Base-by-base conservation (phyloP, 2,329 filamentous ascomycete genomes). In the Microsporum ferrugineum region DNA sequence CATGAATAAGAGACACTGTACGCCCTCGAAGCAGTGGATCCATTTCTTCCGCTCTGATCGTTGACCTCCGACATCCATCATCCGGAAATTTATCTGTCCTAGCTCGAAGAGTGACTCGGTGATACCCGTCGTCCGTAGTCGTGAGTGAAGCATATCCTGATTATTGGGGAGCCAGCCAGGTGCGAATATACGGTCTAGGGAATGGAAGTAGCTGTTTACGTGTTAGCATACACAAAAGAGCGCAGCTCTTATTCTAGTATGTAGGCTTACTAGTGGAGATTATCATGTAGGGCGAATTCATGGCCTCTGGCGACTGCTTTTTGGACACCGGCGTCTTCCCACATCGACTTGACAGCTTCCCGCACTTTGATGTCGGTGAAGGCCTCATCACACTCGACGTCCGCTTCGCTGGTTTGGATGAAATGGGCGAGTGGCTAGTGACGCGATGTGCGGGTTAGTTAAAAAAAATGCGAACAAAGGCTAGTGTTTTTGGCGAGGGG, bases 1-100 rank as follows among this genome's bases (percentile, higher is more conserved):
- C 66, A 97, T 82, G 77, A 97, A 97, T 45, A 97, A 80, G 60
- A 97, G 80, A 67, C 89, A 91, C 70, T 94, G 91, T 64, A 96
- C 91, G 66, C 94, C 94, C 73, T 96, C 91, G 72, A 96, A 96
- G 71, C 91, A 94, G 73, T 96, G 91, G 65, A 96, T 95, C 91
- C 91, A 96, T 79, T 96, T 96, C 82, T 95, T 95, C 64, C 91
- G 87, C 76, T 96, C 91, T 33, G 91, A 95, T 68, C 91, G 82
- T 73, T 96, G 91, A 62, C 91, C 91, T 72, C 91, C 91, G 55
- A 95, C 91, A 70, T 96, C 91, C 75, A 95, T 95, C 91, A 97
- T 96, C 69, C 91, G 88, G 77, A 96, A 96, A 65, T 91, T 95
- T 68, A 96, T 82, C 70, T 92, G 87, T 63, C 91, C 91, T 12